Base-by-base conservation (phyloP, 2,329 filamentous ascomycete genomes). In the Nigrospora osmanthi region DNA sequence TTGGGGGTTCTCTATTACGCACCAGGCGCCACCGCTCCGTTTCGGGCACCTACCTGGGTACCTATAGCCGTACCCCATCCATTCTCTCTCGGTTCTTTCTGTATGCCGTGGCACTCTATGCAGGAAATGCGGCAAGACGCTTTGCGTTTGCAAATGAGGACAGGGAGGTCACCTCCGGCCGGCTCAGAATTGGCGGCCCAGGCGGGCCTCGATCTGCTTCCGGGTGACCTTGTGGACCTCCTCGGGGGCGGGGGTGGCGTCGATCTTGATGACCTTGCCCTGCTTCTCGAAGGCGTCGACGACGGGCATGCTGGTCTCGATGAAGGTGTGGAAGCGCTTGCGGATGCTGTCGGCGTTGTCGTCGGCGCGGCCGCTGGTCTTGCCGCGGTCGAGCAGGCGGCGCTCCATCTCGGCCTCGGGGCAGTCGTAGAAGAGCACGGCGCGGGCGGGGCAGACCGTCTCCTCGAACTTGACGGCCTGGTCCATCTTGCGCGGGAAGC, bases 241-340 rank as follows among this genome's bases (percentile, higher is more conserved):
- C 28, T 87, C 81, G 3, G 87, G 83, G 9, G 68, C 58, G 37
- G 79, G 76, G 23, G 81, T 84, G 30, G 90, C 88, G 56, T 83
- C 74, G 38, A 97, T 76, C 70, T 83, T 87, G 63, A 95, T 79
- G 14, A 97, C 89, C 61, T 83, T 83, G 56, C 79, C 81, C 68
- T 90, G 73, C 57, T 74, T 73, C 59, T 85, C 82, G 64, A 86
- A 97, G 63, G 88, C 80, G 55, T 95, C 78, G 44, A 98, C 89
- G 39, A 97, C 93, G 23, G 93, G 93, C 91, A 97, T 96, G 69
- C 89, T 95, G 2, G 89, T 95, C 68, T 97, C 89, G 57, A 94
- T 73, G 62, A 97, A 98, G 4, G 85, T 90, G 61, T 81, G 83
- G 76, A 98, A 98, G 46, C 93, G 80, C 83, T 98, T 98, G 72